phyloP scores from a whole-genome alignment of 257 asterid species.

The Oldenlandia corymbosa region DNA sequence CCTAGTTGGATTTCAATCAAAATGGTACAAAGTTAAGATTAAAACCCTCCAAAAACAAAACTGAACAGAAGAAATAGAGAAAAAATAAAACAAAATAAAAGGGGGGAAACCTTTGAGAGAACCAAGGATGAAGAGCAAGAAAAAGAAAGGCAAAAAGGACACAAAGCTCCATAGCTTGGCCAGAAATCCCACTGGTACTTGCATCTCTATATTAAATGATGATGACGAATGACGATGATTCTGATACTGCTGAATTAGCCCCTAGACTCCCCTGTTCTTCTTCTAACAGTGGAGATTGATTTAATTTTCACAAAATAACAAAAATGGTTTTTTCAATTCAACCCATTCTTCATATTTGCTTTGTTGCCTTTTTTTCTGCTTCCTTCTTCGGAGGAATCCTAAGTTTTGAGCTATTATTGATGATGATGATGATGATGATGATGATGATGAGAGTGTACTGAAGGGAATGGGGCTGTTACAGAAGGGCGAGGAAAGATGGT shows the following conservation, averaged over 20 bases:
- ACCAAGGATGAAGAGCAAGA: slow-evolving; percentile 67
- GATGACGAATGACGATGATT: not conserved
- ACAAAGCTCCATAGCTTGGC: slow-evolving; percentile 71
- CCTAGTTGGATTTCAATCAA: no score
- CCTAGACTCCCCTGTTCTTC: not conserved
- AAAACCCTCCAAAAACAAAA: no score
- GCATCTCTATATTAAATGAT: slow-evolving; percentile 31
- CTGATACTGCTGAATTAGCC: no score
- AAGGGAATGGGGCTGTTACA: not conserved
- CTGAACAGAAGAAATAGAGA: not conserved
- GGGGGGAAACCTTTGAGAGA: slow-evolving; percentile 48
- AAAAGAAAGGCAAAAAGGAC: slow-evolving; percentile 78
- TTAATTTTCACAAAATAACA: not conserved
- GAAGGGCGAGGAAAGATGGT: not conserved
- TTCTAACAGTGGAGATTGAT: not conserved
- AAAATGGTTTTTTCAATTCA: not conserved
- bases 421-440: no score
- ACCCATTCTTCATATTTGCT: not conserved
- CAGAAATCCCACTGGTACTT: slow-evolving; percentile 67
- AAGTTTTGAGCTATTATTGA: no score
- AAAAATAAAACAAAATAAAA: not conserved
- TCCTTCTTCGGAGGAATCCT: no score
- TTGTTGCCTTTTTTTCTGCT: no score
- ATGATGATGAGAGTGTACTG: no score
- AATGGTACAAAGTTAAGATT: no score